Evolutionary conservation across 768 basidiomycete genomes (phyloP).

Genomic region (Termitomyces sp.): DNA sequence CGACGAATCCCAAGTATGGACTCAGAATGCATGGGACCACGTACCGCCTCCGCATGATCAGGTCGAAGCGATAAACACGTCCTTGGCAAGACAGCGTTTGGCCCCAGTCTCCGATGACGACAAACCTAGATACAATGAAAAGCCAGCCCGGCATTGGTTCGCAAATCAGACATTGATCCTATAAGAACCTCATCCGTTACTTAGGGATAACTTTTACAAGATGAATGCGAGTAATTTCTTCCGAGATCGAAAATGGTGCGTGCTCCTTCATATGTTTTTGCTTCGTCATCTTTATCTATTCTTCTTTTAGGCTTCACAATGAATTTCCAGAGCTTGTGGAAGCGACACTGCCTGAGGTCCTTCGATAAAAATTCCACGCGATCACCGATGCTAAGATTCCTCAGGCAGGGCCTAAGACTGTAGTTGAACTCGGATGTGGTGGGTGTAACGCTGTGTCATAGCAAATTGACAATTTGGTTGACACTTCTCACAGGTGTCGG

Average conservation of each 20-base stretch:
- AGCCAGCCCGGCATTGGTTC: constrained; percentile 70
- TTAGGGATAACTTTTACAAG: constrained; percentile 93
- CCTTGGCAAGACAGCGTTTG: constrained; percentile 63
- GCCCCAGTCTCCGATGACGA: constrained; percentile 74
- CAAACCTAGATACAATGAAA: constrained; percentile 64
- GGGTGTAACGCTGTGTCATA: constrained; percentile 13
- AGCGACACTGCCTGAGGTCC: constrained; percentile 61
- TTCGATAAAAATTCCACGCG: constrained; percentile 1
- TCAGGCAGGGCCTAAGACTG: constrained; percentile 70
- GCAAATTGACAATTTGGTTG: background rate
- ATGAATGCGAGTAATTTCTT: constrained; percentile 86
- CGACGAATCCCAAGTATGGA: constrained; percentile 70
- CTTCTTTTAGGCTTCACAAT: constrained; percentile 63
- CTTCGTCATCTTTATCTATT: background rate
- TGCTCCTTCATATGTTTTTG: background rate
- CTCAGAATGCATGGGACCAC: constrained; percentile 89
- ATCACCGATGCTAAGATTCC: constrained; percentile 8
- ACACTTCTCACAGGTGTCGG: constrained; percentile 69
- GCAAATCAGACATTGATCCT: constrained; percentile 8
- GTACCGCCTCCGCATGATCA: constrained; percentile 83
- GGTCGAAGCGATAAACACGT: constrained; percentile 59
- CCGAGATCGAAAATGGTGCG: constrained; percentile 84
- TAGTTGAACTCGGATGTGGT: constrained; percentile 94
- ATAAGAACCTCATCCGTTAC: constrained; percentile 13
- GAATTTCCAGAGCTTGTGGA: constrained; percentile 88